Evolutionary conservation across 176 grass and related monocot genomes (phyloP).

Genomic region (Raddia distichophylla): DNA sequence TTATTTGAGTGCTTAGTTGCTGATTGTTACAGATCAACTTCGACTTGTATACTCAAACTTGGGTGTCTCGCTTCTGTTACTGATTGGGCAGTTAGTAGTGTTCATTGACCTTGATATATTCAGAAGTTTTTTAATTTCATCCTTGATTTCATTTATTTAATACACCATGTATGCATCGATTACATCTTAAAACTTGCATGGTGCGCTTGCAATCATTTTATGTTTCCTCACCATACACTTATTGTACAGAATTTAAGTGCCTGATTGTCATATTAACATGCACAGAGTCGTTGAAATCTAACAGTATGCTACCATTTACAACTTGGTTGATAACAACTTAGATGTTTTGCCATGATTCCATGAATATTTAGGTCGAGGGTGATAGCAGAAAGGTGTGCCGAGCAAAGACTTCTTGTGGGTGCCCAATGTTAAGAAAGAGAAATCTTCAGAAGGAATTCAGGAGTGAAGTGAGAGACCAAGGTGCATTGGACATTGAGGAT

Average conservation of each 20-base stretch:
- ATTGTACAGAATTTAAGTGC: background rate
- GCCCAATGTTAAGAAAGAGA: constrained; percentile 78
- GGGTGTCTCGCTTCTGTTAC: background rate
- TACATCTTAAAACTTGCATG: background rate
- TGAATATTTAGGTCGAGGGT: constrained; percentile 52
- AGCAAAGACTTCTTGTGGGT: constrained; percentile 68
- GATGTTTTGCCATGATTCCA: background rate
- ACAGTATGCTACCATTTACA: background rate
- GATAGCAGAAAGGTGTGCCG: constrained; percentile 47
- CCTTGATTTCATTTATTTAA: background rate
- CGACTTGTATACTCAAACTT: background rate
- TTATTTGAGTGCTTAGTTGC: background rate
- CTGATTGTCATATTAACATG: constrained; percentile 7
- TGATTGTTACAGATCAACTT: background rate
- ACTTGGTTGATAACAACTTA: constrained; percentile 12
- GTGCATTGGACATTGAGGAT: constrained; percentile 89
- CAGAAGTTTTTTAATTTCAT: background rate
- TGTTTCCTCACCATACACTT: background rate
- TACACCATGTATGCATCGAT: background rate
- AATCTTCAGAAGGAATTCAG: constrained; percentile 71
- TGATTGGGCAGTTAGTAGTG: background rate
- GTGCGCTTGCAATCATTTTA: background rate
- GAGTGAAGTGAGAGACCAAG: constrained; percentile 54
- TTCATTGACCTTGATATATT: background rate
- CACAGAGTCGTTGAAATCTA: background rate